Percentiles rank a stretch among this genome's conserved stretches.
Conservation (phyloP, 148 eudicot species). For the Hydrangea macrophylla region DNA sequence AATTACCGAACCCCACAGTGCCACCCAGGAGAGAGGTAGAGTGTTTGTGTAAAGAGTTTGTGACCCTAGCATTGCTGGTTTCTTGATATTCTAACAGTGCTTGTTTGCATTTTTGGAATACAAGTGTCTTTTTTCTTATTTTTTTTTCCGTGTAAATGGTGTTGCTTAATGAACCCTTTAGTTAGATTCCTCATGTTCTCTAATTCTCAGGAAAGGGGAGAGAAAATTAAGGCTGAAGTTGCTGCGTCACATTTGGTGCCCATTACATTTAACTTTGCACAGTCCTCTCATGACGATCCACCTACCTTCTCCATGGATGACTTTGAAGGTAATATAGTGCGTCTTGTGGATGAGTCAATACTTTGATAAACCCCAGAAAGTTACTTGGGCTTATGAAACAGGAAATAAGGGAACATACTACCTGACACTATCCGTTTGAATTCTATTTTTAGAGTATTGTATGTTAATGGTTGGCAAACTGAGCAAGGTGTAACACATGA, state of each 20-base stretch:
- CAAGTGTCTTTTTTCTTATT: too few relatives aligned
- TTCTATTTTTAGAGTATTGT: neutral
- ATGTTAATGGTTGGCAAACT: neutral
- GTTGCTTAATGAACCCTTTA: conserved; percentile 6
- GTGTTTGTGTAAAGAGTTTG: too few relatives aligned
- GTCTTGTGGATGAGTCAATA: neutral
- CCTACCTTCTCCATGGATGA: conserved; percentile 81
- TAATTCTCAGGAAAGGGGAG: conserved; percentile 61
- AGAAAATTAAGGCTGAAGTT: conserved; percentile 80
- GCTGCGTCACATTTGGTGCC: conserved; percentile 41
- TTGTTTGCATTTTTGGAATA: too few relatives aligned
- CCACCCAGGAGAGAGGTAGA: too few relatives aligned
- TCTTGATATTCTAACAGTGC: too few relatives aligned
- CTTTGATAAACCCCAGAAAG: neutral
- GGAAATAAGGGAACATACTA: neutral
- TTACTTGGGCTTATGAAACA: neutral
- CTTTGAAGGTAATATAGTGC: conserved; percentile 70
- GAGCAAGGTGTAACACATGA: neutral
- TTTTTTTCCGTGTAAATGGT: too few relatives aligned
- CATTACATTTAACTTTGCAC: conserved; percentile 33
- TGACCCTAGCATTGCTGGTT: too few relatives aligned
- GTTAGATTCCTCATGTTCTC: neutral
- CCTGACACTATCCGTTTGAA: too few relatives aligned
- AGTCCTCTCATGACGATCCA: conserved; percentile 32
- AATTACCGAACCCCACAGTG: too few relatives aligned